Conservation (phyloP, 2,329 filamentous ascomycete genomes). For the Alternaria longipes region DNA sequence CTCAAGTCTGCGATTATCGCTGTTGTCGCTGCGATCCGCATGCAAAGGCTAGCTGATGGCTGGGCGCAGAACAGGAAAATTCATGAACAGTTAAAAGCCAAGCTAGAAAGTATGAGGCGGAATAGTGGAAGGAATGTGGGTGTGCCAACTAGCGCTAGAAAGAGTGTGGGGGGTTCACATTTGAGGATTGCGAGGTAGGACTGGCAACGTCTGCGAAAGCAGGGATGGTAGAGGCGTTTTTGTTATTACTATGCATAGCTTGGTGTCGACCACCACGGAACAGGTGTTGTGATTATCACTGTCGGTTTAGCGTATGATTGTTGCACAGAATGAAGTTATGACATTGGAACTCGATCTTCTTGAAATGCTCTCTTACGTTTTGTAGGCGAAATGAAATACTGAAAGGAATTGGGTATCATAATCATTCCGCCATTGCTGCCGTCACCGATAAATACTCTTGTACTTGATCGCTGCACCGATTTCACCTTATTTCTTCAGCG, state of each 20-base stretch:
- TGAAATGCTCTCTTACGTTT: background rate
- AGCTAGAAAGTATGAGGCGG: conserved; percentile 57
- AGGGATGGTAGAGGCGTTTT: conserved; percentile 39
- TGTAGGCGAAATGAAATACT: background rate
- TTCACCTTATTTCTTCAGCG: conserved; percentile 3
- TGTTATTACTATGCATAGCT: conserved; percentile 35
- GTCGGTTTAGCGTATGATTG: background rate
- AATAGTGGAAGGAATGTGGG: conserved; percentile 30
- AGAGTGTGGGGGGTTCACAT: conserved; percentile 57
- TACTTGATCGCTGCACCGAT: background rate
- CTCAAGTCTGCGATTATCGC: conserved; percentile 60
- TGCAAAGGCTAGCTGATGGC: conserved; percentile 58
- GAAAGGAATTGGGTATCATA: background rate
- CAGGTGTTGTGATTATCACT: background rate
- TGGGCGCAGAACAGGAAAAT: conserved; percentile 63
- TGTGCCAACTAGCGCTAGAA: conserved; percentile 51
- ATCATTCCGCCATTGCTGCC: background rate
- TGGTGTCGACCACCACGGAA: conserved; percentile 13
- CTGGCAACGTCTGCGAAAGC: conserved; percentile 22
- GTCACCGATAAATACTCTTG: background rate
- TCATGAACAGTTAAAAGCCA: conserved; percentile 56
- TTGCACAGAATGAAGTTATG: conserved; percentile 18
- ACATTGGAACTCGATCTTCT: background rate
- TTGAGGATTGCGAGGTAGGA: conserved; percentile 37
- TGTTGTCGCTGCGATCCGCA: conserved; percentile 61